Base-by-base conservation (phyloP, 164 flowering plant species). In the Vitis amurensis region DNA sequence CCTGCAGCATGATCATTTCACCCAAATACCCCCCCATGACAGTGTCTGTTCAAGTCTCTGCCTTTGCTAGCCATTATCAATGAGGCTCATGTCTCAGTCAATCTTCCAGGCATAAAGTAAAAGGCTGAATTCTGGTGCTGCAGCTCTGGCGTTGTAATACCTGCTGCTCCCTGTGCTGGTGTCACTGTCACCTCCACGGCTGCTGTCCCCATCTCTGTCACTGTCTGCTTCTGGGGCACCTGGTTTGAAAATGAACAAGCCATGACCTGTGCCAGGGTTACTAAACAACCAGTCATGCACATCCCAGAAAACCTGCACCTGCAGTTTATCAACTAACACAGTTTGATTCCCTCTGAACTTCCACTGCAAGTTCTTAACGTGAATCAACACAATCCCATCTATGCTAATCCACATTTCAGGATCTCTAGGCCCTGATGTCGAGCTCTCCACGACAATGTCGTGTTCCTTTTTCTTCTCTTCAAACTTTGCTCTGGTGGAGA, bases 361-460 rank as follows among this genome's bases (percentile, higher is more conserved):
- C 92, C 92, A 88, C 27, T 88, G 90, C 76, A 88, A 31, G 37
- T 86, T 87, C 71, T 50, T 83, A 1, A 86, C 81, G 19, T 85
- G 87, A 14, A 86, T 72, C 70, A 88, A 30, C 60, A 85, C 86
- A 23, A 83, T 71, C 49, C 88, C 92, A 55, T 86, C 90, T 8
- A 88, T 79, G 76, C 81, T 77, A 10, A 86, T 81, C 86, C 88
- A 86, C 88, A 85, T 82, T 59, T 85, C 92, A 0, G 89, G 89
- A 19, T 83, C 89, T 58, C 74, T 81, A 2, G 83, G 81, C 17
- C 92, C 97, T 1, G 75, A 11, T 0, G 85, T 75, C 0, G 94
- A 86, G 61, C 85, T 87, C 80, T 91, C 99, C 8, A 92, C 91
- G 0, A 91, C 85, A 12, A 92, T 90, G 11, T 92, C 98, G 16